A percentile compares a stretch with the other conserved stretches of the same genome.
Conservation (phyloP, 352 stramenopile genomes). For the Globisporangium echinulatum region DNA sequence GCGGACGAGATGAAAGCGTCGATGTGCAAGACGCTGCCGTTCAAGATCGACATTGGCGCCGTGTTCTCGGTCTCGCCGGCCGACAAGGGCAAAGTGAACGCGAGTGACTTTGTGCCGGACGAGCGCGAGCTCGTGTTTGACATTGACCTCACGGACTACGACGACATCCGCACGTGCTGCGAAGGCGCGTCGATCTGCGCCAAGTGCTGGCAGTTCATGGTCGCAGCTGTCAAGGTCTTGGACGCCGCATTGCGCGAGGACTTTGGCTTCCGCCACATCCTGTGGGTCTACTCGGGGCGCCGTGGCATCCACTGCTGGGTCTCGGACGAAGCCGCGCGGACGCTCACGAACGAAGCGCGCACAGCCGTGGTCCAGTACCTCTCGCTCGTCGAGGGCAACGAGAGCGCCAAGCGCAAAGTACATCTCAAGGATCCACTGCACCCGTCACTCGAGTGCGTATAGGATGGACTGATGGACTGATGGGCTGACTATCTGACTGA, state of each 20-base stretch:
- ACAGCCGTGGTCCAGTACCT: slow-evolving; percentile 96
- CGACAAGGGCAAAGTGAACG: slow-evolving; percentile 84
- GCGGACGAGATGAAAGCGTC: slow-evolving; percentile 77
- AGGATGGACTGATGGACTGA: neutral
- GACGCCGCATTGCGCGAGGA: slow-evolving; percentile 90
- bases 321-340: slow-evolving; percentile 91
- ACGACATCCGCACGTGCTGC: slow-evolving; percentile 97
- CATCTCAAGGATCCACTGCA: slow-evolving; percentile 90
- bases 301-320: slow-evolving; percentile 99
- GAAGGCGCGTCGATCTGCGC: slow-evolving; percentile 86
- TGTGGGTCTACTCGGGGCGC: slow-evolving; percentile 99
- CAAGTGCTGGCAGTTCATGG: slow-evolving; percentile 98
- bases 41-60: slow-evolving; percentile 99
- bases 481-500: neutral
- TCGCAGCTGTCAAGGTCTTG: slow-evolving; percentile 94
- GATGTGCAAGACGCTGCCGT: slow-evolving; percentile 92
- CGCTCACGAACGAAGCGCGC: slow-evolving; percentile 95
- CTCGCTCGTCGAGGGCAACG: slow-evolving; percentile 89
- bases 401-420: slow-evolving; percentile 87
- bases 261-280: slow-evolving; percentile 97
- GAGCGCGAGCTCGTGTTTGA: slow-evolving; percentile 99
- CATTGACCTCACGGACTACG: slow-evolving; percentile 99
- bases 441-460: slow-evolving; percentile 84
- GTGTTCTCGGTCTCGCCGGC: slow-evolving; percentile 88
- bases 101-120: slow-evolving; percentile 85